These are phyloP conservation scores for Amylocystis lapponica DNA, from an alignment of 768 basidiomycete species.

Conservation along the genomic window DNA sequence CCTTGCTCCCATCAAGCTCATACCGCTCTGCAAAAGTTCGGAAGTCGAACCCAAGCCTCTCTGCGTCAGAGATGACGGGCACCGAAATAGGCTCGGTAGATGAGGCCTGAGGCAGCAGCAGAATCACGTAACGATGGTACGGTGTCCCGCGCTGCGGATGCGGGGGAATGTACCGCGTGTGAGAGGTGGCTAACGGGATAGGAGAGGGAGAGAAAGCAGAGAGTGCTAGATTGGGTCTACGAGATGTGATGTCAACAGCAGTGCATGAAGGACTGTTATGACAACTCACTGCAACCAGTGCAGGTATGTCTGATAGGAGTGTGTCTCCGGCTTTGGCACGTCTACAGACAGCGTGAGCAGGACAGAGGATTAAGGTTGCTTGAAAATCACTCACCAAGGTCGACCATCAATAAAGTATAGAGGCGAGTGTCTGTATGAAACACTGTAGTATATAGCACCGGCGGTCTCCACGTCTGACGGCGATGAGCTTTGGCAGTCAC, in stretches of 20 bases:
- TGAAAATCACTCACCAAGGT: constrained; percentile 70
- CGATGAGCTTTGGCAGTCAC: too few relatives aligned
- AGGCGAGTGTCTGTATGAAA: constrained; percentile 77
- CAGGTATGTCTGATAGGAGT: constrained; percentile 64
- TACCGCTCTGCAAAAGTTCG: constrained; percentile 55
- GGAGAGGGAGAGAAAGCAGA: constrained; percentile 44
- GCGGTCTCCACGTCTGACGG: constrained; percentile 64
- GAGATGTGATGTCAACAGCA: constrained; percentile 1
- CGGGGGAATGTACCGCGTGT: constrained; percentile 81
- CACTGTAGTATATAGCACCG: constrained; percentile 63
- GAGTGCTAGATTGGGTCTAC: constrained; percentile 78
- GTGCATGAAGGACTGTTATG: constrained; percentile 7
- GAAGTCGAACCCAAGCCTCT: constrained; percentile 59
- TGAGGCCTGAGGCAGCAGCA: constrained; percentile 68
- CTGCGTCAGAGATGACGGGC: constrained; percentile 14
- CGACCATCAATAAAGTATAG: constrained; percentile 87
- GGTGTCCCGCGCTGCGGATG: constrained; percentile 87
- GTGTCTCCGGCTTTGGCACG: constrained; percentile 66
- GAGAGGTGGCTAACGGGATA: constrained; percentile 39
- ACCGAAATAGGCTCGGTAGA: constrained; percentile 22
- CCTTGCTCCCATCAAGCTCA: constrained; percentile 44
- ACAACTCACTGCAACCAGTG: constrained; percentile 79
- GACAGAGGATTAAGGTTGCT: neutral
- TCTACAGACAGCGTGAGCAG: constrained; percentile 38
- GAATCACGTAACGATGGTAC: constrained; percentile 83